These are phyloP conservation scores for Ustilago xerochloae DNA, from an alignment of 1,284 basidiomycete species.

Conservation along the genomic window DNA sequence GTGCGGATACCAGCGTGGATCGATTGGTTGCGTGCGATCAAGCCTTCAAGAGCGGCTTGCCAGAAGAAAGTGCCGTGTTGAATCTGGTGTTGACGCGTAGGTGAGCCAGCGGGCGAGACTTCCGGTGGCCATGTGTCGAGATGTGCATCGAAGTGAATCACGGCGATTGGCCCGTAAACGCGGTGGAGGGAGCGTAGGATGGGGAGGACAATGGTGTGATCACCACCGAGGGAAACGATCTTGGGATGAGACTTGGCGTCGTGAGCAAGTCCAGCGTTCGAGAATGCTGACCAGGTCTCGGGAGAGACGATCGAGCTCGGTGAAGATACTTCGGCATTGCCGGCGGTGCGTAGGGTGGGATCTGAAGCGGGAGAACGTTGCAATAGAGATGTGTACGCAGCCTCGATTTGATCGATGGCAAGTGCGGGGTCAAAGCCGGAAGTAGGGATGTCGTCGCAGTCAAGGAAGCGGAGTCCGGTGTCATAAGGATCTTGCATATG, in stretches of 20 bases:
- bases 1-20: constrained; percentile 80
- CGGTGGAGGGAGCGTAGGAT: constrained; percentile 69
- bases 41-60: constrained; percentile 69
- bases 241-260: constrained; percentile 63
- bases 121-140: constrained; percentile 76
- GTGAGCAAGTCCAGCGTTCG: constrained; percentile 63
- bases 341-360: not conserved
- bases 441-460: constrained; percentile 53
- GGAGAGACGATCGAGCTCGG: constrained; percentile 13
- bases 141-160: constrained; percentile 70
- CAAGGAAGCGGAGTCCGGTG: constrained; percentile 43
- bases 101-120: constrained; percentile 33
- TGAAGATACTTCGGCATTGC: not conserved
- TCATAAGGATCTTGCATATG: constrained; percentile 46
- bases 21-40: constrained; percentile 73
- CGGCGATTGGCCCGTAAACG: constrained; percentile 69
- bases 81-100: constrained; percentile 52
- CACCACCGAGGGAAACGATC: constrained; percentile 70
- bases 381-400: constrained; percentile 30
- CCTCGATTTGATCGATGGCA: constrained; percentile 56
- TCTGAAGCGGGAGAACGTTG: constrained; percentile 25
- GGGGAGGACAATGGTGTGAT: constrained; percentile 71
- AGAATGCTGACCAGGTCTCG: constrained; percentile 67
- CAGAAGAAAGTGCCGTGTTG: constrained; percentile 69
- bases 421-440: constrained; percentile 45